Evolutionary conservation across 495 filamentous ascomycete species (phyloP).

Genomic region (Penicillium fimorum): DNA sequence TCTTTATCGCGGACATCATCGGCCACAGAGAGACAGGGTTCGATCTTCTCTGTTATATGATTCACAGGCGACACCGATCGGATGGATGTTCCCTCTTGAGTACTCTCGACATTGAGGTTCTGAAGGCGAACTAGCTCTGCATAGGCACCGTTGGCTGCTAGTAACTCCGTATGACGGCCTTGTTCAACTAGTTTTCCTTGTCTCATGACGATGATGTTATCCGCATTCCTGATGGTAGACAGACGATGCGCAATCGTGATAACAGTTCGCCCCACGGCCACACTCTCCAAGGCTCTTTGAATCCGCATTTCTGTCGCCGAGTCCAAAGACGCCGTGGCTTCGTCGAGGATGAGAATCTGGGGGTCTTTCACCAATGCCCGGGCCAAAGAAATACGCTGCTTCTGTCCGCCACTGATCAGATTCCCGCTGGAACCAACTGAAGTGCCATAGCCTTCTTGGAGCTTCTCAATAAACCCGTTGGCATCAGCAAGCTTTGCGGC

Average conservation of each 20-base stretch:
- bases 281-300: constrained; percentile 43
- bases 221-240: constrained; percentile 50
- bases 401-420: constrained; percentile 58
- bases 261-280: constrained; percentile 39
- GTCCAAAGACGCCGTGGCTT: constrained; percentile 64
- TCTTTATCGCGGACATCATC: not conserved
- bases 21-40: not conserved
- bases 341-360: constrained; percentile 73
- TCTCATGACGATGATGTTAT: constrained; percentile 62
- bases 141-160: constrained; percentile 38
- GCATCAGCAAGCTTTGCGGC: constrained; percentile 40
- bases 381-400: constrained; percentile 64
- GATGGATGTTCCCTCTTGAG: not conserved
- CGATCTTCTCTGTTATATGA: constrained; percentile 7
- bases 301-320: constrained; percentile 49
- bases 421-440: constrained; percentile 51
- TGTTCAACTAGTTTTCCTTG: constrained; percentile 53
- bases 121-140: constrained; percentile 41
- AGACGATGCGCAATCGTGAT: constrained; percentile 44
- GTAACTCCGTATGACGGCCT: constrained; percentile 44
- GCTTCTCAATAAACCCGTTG: constrained; percentile 36
- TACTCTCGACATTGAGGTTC: constrained; percentile 18
- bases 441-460: constrained; percentile 51
- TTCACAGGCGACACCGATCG: constrained; percentile 13
- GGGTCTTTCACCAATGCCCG: constrained; percentile 72